phyloP scores from a whole-genome alignment of 257 asterid genomes.

The Nyctanthes arbortristis region DNA sequence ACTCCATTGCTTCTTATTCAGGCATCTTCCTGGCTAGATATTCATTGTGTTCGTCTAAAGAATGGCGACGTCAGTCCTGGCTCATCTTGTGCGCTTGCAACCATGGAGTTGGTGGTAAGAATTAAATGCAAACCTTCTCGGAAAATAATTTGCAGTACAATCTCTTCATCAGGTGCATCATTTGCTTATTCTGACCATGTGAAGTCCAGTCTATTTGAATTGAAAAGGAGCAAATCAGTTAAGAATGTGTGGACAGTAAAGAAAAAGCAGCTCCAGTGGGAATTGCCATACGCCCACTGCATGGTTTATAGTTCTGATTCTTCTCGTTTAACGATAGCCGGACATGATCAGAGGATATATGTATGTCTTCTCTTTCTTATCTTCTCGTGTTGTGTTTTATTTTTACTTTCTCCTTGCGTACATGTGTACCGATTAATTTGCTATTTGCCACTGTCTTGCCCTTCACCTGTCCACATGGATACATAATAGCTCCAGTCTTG shows the following conservation, averaged over 20 bases:
- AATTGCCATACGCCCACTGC: constrained; percentile 83
- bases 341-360: constrained; percentile 78
- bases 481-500: too few relatives aligned
- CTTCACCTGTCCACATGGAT: not conserved
- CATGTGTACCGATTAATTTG: not conserved
- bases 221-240: constrained; percentile 57
- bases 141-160: constrained; percentile 89
- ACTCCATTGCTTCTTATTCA: constrained; percentile 61
- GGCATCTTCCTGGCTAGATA: constrained; percentile 59
- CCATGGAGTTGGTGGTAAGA: constrained; percentile 67
- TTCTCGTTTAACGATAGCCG: constrained; percentile 76
- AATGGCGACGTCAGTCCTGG: constrained; percentile 47
- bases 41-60: constrained; percentile 50
- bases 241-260: constrained; percentile 59
- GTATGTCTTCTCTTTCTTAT: constrained; percentile 44
- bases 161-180: constrained; percentile 72
- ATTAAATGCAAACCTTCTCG: constrained; percentile 72
- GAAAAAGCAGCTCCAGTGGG: constrained; percentile 62
- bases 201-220: constrained; percentile 71
- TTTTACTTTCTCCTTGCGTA: not conserved
- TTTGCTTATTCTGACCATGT: constrained; percentile 90
- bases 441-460: not conserved
- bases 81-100: constrained; percentile 63
- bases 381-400: constrained; percentile 1
- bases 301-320: constrained; percentile 87